Evolutionary conservation across 345 rosid genomes (phyloP).

Genomic region (Corchorus olitorius): DNA sequence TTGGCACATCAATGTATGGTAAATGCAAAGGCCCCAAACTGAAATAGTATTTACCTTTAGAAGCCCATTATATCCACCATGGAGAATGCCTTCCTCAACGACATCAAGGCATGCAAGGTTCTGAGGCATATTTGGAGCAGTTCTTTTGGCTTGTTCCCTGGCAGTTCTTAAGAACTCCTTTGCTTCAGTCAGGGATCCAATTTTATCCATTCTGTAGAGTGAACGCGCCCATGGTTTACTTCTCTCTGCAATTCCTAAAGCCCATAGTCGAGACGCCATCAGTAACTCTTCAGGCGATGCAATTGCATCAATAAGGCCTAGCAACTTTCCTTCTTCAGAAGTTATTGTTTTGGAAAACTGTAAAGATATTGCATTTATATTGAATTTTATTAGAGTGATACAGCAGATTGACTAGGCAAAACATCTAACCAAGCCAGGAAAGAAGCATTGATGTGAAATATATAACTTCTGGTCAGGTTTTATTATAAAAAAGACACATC

Average conservation of each 20-base stretch:
- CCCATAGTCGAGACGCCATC: constrained; percentile 72
- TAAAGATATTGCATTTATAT: constrained; percentile 19
- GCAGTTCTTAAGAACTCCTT: constrained; percentile 58
- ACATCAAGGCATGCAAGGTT: constrained; percentile 83
- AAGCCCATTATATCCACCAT: constrained; percentile 90
- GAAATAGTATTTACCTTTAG: constrained; percentile 52
- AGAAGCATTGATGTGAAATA: background rate
- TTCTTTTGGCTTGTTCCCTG: constrained; percentile 68
- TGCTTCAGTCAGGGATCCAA: constrained; percentile 84
- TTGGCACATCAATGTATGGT: background rate
- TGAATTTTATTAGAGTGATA: background rate
- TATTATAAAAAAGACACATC: background rate
- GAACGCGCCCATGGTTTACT: constrained; percentile 81
- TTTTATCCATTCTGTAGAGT: constrained; percentile 80
- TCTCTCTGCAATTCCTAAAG: constrained; percentile 68
- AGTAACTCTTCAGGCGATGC: constrained; percentile 75
- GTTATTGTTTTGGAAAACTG: constrained; percentile 78
- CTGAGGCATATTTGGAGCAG: constrained; percentile 88
- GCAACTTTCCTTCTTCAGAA: constrained; percentile 84
- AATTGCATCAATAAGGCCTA: constrained; percentile 81
- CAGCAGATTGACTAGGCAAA: too few species aligned
- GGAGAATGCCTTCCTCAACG: constrained; percentile 86
- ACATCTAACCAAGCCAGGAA: background rate
- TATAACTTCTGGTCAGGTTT: background rate
- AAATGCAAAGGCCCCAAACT: background rate